phyloP scores from a whole-genome alignment of 306 rosid genomes.

The Prunus persica region DNA sequence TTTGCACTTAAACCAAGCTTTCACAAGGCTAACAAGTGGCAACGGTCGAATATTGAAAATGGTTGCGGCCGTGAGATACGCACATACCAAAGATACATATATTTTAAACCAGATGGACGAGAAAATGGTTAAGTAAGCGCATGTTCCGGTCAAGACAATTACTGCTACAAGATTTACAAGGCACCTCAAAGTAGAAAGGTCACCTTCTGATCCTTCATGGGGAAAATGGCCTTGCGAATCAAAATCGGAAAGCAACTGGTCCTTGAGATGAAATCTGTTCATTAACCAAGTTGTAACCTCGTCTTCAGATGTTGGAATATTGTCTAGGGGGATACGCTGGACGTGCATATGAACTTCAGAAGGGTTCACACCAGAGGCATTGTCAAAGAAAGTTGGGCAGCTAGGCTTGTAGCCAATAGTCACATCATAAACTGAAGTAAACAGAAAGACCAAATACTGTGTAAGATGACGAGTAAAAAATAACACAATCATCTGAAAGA shows the following conservation, averaged over 20 bases:
- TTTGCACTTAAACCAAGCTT: conserved; percentile 17
- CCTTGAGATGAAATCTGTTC: conserved; percentile 51
- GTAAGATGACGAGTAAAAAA: conserved; percentile 6
- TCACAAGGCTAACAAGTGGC: conserved; percentile 43
- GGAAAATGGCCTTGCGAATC: conserved; percentile 61
- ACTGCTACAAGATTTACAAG: conserved; percentile 42
- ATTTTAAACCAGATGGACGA: conserved; percentile 58
- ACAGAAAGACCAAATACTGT: conserved; percentile 1
- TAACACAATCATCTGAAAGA: neutral
- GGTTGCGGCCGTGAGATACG: conserved; percentile 59
- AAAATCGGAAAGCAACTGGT: conserved; percentile 59
- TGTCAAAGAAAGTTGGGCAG: conserved; percentile 77
- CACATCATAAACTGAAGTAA: conserved; percentile 63
- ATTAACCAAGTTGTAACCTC: conserved; percentile 54
- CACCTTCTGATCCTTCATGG: conserved; percentile 47
- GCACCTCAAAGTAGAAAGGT: conserved; percentile 47
- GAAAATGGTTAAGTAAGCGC: conserved; percentile 39
- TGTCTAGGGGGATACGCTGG: conserved; percentile 36
- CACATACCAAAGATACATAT: conserved; percentile 49
- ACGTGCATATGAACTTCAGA: conserved; percentile 77
- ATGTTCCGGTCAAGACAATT: conserved; percentile 35
- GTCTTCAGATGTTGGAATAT: conserved; percentile 53
- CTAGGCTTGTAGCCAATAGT: conserved; percentile 66
- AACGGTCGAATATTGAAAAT: conserved; percentile 52
- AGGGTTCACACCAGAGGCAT: conserved; percentile 67